Evolutionary conservation across 306 rosid species (phyloP).

Genomic region (Sphenostylis stenocarpa): DNA sequence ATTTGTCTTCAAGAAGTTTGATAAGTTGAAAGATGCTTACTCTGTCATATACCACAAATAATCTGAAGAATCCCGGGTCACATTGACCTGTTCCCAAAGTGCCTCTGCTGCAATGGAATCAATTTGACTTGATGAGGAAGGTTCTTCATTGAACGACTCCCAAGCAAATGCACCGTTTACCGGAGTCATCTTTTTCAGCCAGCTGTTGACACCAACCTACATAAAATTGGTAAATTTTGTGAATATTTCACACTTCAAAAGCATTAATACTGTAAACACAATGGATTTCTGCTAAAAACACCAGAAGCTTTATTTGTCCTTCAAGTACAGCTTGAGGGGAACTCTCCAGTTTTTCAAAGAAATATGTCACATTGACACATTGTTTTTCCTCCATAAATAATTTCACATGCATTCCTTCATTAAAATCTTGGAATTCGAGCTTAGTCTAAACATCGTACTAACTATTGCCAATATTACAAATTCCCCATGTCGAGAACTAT

Average conservation of each 20-base stretch:
- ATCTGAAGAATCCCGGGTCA: slow-evolving; percentile 71
- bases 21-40: slow-evolving; percentile 46
- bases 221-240: slow-evolving; percentile 14
- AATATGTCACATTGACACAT: background rate
- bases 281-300: background rate
- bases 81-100: slow-evolving; percentile 74
- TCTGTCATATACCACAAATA: slow-evolving; percentile 90
- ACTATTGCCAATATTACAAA: background rate
- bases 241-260: slow-evolving; percentile 6
- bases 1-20: background rate
- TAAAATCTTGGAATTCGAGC: background rate
- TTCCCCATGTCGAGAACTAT: too few relatives aligned
- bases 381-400: background rate
- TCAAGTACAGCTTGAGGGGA: slow-evolving; percentile 1
- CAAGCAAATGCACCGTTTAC: slow-evolving; percentile 46
- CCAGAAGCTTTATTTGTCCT: background rate
- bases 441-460: too few relatives aligned
- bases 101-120: slow-evolving; percentile 46
- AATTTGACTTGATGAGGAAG: slow-evolving; percentile 45
- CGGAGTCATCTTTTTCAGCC: slow-evolving; percentile 41
- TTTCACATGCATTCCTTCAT: slow-evolving; percentile 4
- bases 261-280: background rate
- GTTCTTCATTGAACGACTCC: slow-evolving; percentile 66
- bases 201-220: slow-evolving; percentile 61
- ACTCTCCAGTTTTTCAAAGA: background rate